These are phyloP conservation scores for Microdochium nivale DNA, from an alignment of 2,329 filamentous ascomycete genomes.

Conservation along the genomic window DNA sequence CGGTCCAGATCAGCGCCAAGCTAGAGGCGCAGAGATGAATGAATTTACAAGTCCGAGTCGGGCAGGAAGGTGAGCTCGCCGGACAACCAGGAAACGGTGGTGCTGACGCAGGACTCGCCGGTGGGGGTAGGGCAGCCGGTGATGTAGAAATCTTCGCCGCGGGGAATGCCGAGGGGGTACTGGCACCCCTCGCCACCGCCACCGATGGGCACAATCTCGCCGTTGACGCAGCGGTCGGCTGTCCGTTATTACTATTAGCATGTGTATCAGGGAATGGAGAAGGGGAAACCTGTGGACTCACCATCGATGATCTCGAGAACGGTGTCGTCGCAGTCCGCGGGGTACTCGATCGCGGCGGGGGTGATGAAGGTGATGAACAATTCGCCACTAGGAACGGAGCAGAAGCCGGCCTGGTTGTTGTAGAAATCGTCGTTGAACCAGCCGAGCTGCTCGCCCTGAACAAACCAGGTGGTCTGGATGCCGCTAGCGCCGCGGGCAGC, in stretches of 20 bases:
- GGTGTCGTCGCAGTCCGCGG: neutral
- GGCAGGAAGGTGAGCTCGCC: slow-evolving; percentile 12
- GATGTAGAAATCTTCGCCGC: slow-evolving; percentile 3
- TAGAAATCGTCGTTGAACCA: slow-evolving; percentile 17
- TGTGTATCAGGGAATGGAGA: neutral
- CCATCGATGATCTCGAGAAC: neutral
- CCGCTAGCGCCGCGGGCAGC: slow-evolving; percentile 1
- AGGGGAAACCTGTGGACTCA: slow-evolving; percentile 1
- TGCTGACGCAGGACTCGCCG: slow-evolving; percentile 7
- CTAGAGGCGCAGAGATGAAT: neutral
- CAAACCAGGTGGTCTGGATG: slow-evolving; percentile 9
- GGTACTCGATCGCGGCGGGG: neutral
- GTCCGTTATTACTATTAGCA: neutral
- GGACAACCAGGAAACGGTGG: slow-evolving; percentile 6
- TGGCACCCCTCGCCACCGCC: slow-evolving; percentile 1
- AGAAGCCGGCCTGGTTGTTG: slow-evolving; percentile 15
- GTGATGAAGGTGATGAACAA: neutral
- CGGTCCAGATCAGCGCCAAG: neutral
- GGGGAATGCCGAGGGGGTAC: slow-evolving; percentile 1
- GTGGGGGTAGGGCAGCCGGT: slow-evolving; percentile 1
- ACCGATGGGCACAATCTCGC: slow-evolving; percentile 3
- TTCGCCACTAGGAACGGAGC: slow-evolving; percentile 2
- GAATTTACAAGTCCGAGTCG: neutral
- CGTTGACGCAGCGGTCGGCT: slow-evolving; percentile 7
- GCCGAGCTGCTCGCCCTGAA: slow-evolving; percentile 7